Base-by-base conservation (phyloP, 2,329 filamentous ascomycete species). In the Aspergillus piperis region DNA sequence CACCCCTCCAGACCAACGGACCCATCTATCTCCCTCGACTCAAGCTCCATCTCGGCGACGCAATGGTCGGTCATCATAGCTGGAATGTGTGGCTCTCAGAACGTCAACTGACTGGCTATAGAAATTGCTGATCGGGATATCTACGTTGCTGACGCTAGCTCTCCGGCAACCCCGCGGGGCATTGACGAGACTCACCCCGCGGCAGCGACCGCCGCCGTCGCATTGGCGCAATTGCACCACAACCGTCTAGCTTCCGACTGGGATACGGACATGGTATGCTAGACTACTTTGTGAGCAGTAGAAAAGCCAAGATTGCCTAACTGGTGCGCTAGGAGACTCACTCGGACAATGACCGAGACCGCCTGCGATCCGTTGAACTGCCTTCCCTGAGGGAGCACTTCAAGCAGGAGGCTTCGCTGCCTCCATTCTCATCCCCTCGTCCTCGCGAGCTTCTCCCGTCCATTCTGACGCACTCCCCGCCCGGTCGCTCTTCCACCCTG, bases 401-500 rank as follows among this genome's bases (percentile, higher is more conserved):
- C 60, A 90, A 90, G 64, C 91, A 90, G 77, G 90, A 92, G 32
- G 32, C 32, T 69, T 87, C 89, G 0, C 89, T 89, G 19, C 86
- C 87, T 19, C 83, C 85, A 25, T 82, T 87, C 66, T 84, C 87
- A 63, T 79, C 82, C 42, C 79, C 80, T 64, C 84, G 86, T 66
- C 87, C 86, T 59, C 85, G 90, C 70, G 90, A 94, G 68, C 82
- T 95, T 54, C 84, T 96, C 6, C 91, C 92, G 1, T 96, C 92
- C 0, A 91, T 95, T 59, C 80, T 96, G 44, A 75, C 74, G 55
- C 88, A 88, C 62, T 96, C 93, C 8, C 93, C 92, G 0, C 90
- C 92, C 6, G 91, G 90, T 57, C 90, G 93, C 64, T 96, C 92
- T 13, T 93, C 92, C 1, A 96, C 92, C 0, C 83, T 96, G 23